Percentiles rank a stretch among this genome's conserved stretches.
These are phyloP conservation scores for Kwoniella mangroviensis DNA, from an alignment of 768 basidiomycete species.

Conservation along the genomic window DNA sequence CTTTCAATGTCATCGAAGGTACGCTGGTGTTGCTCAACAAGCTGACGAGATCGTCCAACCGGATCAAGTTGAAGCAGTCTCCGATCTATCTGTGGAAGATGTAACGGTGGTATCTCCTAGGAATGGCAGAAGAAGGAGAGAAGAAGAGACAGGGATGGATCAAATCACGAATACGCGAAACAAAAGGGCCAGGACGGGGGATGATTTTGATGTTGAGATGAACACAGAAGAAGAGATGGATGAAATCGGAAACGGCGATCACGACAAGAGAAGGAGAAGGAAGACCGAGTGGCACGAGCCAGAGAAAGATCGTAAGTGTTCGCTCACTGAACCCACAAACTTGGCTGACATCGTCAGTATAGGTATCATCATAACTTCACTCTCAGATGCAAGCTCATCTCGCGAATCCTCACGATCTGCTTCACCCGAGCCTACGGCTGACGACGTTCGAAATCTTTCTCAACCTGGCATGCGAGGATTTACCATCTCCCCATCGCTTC, in stretches of 20 bases:
- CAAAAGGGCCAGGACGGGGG: conserved; percentile 15
- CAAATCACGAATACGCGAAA: neutral
- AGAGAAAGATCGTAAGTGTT: conserved; percentile 49
- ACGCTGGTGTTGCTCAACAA: conserved; percentile 28
- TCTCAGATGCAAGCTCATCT: conserved; percentile 30
- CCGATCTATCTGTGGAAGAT: conserved; percentile 31
- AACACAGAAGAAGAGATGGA: conserved; percentile 19
- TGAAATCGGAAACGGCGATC: conserved; percentile 1
- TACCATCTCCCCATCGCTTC: conserved; percentile 45
- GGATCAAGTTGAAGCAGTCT: neutral
- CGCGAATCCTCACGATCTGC: conserved; percentile 31
- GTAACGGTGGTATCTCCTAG: conserved; percentile 20
- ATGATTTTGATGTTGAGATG: conserved; percentile 38
- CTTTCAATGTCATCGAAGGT: conserved; percentile 14
- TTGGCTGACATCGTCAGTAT: conserved; percentile 4
- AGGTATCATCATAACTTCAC: conserved; percentile 50
- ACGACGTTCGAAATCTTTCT: conserved; percentile 20
- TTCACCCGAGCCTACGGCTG: conserved; percentile 19
- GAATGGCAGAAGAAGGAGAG: conserved; percentile 11
- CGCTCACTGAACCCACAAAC: neutral
- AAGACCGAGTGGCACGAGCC: conserved; percentile 46
- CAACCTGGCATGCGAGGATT: conserved; percentile 49
- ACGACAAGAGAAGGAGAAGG: conserved; percentile 2
- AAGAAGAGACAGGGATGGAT: conserved; percentile 7
- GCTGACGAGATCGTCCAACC: conserved; percentile 34